Base-by-base conservation (phyloP, 768 basidiomycete species). In the Pulveroboletus sp. region DNA sequence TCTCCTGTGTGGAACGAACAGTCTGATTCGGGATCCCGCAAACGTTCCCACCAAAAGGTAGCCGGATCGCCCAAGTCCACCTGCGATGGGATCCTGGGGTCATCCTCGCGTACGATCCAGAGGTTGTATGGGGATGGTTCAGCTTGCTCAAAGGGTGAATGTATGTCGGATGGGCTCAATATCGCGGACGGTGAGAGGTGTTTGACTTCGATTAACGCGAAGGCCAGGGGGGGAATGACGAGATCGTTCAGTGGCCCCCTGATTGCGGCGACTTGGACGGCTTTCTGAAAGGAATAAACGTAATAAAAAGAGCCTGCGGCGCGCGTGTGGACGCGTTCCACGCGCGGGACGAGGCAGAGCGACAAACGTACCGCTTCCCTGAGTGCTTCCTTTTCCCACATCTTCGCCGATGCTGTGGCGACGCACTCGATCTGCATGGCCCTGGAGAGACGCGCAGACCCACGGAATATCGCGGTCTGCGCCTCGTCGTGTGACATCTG, bases 31-130 rank as follows among this genome's bases (percentile, higher is more conserved):
- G n/a, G n/a, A n/a, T n/a, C n/a, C n/a, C n/a, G 36, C 40, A 8
- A 45, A 3, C 3, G 32, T 23, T 8, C 20, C 57, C 57, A 58
- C 57, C 57, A 58, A 22, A 50, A 54, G 8, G 51, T 49, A 16
- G 29, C 4, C 0, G 49, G 51, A 19, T 54, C 45, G 2, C 57
- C 57, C 0, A 54, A 11, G 12, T 36, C 43, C 1, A 44, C 11
- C 0, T 26, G 2, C 3, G 31, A 17, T 1, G 43, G 50, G 0
- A 57, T 43, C 6, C 7, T 14, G 0, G 32, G 34, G 27, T 58
- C 31, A 4, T 40, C 12, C 1, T 41, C 27, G 13, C 16, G 2
- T 0, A 37, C 10, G 2, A 44, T 50, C 36, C 45, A 45, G 2
- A 17, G 2, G 1, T 27, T 27, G 36, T 20, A 53, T 1, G 35